Evolutionary conservation across 2,329 filamentous ascomycete species (phyloP), one percentile per base, ranked within the genome.

Genomic region (Xylariales sp.): DNA sequence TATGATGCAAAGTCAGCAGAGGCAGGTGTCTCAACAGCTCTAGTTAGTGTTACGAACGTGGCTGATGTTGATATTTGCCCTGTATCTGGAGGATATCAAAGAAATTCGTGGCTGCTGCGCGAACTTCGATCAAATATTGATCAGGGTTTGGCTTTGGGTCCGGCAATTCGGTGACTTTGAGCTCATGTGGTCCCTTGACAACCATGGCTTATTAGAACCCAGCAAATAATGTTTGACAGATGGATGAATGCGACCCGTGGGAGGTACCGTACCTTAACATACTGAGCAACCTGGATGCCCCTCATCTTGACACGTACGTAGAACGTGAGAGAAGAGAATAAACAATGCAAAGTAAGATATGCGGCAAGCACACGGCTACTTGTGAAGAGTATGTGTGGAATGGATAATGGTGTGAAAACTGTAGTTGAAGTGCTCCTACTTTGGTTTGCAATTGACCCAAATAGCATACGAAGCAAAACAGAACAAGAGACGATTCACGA

Each of bases 71-170:
- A 66, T 97, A 97, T 76, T 94, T 95, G 40, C 91, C 91, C 56
- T 88, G 84, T 56, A 96, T 88, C 59, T 97, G 91, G 38, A 97
- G 79, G 41, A 95, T 85, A 61, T 97, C 91, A 70, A 96, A 97
- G 76, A 97, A 97, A 68, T 97, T 97, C 54, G 88, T 87, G 15
- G 88, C 91, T 1, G 85, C 77, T 32, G 91, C 88, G 63, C 88
- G 86, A 53, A 97, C 85, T 55, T 82, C 77, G 58, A 97, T 85
- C 46, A 94, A 73, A 60, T 96, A 97, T 66, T 95, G 80, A 55
- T 85, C 69, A 21, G 79, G 63, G 7, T 73, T 70, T 2, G 89
- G 87, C 2, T 67, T 66, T 1, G 88, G 90, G 38, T 89, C 86
- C 14, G 88, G 81, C 12, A 95, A 75, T 16, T 78, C 72, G 14